Evolutionary conservation across 75 land plant species (phyloP).

Genomic region (Selaginella tamariscina): DNA sequence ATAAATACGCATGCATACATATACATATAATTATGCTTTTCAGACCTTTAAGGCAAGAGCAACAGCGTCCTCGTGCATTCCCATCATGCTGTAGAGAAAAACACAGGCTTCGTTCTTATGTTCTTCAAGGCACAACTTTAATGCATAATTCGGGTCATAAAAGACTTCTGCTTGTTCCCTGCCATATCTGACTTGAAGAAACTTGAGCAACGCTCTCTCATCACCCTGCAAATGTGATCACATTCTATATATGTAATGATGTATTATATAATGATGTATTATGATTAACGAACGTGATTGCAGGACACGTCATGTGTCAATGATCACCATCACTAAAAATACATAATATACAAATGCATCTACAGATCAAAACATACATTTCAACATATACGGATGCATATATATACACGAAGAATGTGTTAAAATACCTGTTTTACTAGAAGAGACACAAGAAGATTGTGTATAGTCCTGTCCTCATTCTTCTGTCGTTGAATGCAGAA

Average conservation of each 20-base stretch:
- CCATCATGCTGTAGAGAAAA: slow-evolving; percentile 94
- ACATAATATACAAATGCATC: too few relatives aligned
- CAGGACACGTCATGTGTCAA: too few relatives aligned
- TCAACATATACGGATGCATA: background rate
- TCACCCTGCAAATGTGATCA: slow-evolving; percentile 47
- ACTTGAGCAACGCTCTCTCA: slow-evolving; percentile 65
- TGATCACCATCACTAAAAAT: too few relatives aligned
- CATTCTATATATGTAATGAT: too few relatives aligned
- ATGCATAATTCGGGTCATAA: slow-evolving; percentile 93
- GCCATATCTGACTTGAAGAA: slow-evolving; percentile 77
- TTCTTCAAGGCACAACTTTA: slow-evolving; percentile 79
- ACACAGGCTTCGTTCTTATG: slow-evolving; percentile 89
- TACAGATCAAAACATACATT: too few relatives aligned
- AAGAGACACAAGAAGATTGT: slow-evolving; percentile 76
- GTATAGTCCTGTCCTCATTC: slow-evolving; percentile 83
- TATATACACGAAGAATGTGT: background rate
- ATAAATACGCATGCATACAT: too few relatives aligned
- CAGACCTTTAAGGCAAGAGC: slow-evolving; percentile 86
- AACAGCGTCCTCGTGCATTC: slow-evolving; percentile 98
- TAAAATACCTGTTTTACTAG: slow-evolving; percentile 68
- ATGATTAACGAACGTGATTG: too few relatives aligned
- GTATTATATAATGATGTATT: too few relatives aligned
- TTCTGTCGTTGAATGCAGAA: slow-evolving; percentile 63
- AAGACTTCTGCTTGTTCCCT: slow-evolving; percentile 78
- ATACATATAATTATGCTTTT: too few relatives aligned